Evolutionary conservation across 257 asterid genomes (phyloP), one percentile per base, ranked within the genome.

Genomic region (Parsonsia alboflavescens): DNA sequence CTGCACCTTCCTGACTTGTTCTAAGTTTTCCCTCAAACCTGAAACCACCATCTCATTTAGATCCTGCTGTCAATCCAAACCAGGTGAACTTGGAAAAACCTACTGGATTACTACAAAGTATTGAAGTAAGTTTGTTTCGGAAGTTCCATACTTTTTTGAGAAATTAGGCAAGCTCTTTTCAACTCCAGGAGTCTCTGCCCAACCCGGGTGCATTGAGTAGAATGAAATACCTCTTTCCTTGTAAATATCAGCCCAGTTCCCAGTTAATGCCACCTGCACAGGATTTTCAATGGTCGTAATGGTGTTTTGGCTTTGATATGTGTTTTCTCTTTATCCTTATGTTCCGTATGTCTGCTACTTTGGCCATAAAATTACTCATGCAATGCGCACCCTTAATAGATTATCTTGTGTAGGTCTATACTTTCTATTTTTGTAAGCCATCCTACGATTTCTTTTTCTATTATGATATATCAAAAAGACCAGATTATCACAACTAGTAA

Each of bases 121-220:
- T 2, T 7, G 10, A 22, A 13, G 10, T 16, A 5, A 3, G 16
- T 41, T 17, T 1, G 12, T 26, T 21, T 17, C 24, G 53, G 39
- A 46, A 72, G 49, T 48, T 75, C 42, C 88, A 82, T 84, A 94
- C 99, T 74, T 10, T 77, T 90, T 78, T 49, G 93, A 82, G 76
- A 94, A 86, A 45, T 73, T 63, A 0, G 97, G 96, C 87, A 94
- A 73, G 71, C 96, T 94, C 70, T 80, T 90, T 84, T 92, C 77
- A 44, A 94, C 96, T 78, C 99, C 99, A 3, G 99, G 97, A 24
- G 97, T 94, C 85, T 86, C 97, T 15, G 99, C 99, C 99, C 99
- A 94, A 58, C 99, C 97, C 0, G 99, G 99, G 83, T 92, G 97
- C 99, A 94, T 94, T 45, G 97, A 80, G 86, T 90, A 94, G 90